Conservation (phyloP, 768 basidiomycete species). For the Lentinula sp. region DNA sequence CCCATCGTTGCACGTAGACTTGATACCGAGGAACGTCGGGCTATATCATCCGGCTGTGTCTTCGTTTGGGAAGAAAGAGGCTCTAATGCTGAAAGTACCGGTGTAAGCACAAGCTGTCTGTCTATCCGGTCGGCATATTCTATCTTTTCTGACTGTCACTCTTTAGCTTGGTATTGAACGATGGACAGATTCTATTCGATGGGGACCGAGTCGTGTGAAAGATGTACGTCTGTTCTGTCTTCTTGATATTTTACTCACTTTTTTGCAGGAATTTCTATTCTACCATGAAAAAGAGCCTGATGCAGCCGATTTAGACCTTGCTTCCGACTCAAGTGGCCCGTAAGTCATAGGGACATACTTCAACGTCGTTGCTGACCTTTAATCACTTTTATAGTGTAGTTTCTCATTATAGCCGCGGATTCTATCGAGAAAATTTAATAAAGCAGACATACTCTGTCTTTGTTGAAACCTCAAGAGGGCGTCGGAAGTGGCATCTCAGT, state of each 20-base stretch:
- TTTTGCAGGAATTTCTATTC: constrained; percentile 62
- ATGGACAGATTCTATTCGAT: constrained; percentile 76
- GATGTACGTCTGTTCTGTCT: constrained; percentile 43
- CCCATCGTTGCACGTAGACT: constrained; percentile 68
- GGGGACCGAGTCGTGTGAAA: constrained; percentile 75
- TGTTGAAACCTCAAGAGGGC: constrained; percentile 59
- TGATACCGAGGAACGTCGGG: constrained; percentile 68
- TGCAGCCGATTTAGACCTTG: constrained; percentile 37
- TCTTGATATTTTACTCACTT: constrained; percentile 4
- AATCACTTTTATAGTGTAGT: constrained; percentile 4
- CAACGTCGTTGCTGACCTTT: background rate
- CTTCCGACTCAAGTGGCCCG: constrained; percentile 47
- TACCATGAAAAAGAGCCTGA: constrained; percentile 62
- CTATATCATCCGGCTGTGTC: constrained; percentile 64
- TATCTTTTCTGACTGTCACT: background rate
- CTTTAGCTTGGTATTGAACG: constrained; percentile 67
- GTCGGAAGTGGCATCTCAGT: constrained; percentile 82
- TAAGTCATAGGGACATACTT: constrained; percentile 20
- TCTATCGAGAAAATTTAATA: constrained; percentile 43
- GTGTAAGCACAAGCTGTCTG: constrained; percentile 33
- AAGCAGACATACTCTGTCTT: constrained; percentile 82
- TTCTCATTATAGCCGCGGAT: constrained; percentile 19
- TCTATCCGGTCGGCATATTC: constrained; percentile 10
- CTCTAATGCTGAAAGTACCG: constrained; percentile 57
- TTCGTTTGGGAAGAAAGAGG: constrained; percentile 83